These are phyloP conservation scores for Lasiosphaeriaceae sp. DNA, from an alignment of 495 filamentous ascomycete genomes.

Conservation along the genomic window DNA sequence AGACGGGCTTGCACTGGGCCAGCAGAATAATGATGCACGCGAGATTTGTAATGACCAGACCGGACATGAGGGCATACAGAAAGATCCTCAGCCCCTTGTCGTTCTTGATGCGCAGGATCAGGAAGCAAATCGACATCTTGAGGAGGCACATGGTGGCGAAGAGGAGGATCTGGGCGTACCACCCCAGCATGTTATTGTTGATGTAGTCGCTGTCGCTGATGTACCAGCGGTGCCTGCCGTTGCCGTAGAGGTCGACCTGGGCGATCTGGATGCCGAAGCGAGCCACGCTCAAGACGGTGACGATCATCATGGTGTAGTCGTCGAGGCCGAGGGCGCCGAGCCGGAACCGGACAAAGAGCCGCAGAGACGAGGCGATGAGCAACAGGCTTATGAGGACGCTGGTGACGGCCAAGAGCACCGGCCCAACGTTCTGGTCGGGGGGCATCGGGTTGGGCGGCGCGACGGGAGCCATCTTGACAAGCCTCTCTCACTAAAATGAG, in stretches of 20 bases:
- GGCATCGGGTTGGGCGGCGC: conserved; percentile 4
- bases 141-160: conserved; percentile 22
- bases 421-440: conserved; percentile 16
- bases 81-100: conserved; percentile 10
- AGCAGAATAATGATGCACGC: conserved; percentile 14
- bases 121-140: conserved; percentile 26
- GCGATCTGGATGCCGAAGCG: conserved; percentile 10
- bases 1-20: conserved; percentile 18
- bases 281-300: conserved; percentile 8
- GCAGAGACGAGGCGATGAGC: too few relatives aligned
- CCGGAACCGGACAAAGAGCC: too few relatives aligned
- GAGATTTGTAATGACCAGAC: conserved; percentile 21
- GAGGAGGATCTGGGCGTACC: conserved; percentile 22
- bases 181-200: conserved; percentile 17
- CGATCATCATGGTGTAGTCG: not conserved
- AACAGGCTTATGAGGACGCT: conserved; percentile 16
- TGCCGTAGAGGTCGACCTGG: conserved; percentile 14
- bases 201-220: conserved; percentile 12
- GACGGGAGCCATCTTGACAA: not conserved
- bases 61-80: conserved; percentile 17
- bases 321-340: too few relatives aligned
- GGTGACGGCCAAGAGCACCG: conserved; percentile 16
- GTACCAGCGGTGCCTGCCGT: conserved; percentile 18
- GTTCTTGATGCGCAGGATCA: conserved; percentile 25
- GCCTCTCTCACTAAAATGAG: too few relatives aligned